Base-by-base conservation (phyloP, 352 stramenopile genomes). In the Thalassiosira exigua region DNA sequence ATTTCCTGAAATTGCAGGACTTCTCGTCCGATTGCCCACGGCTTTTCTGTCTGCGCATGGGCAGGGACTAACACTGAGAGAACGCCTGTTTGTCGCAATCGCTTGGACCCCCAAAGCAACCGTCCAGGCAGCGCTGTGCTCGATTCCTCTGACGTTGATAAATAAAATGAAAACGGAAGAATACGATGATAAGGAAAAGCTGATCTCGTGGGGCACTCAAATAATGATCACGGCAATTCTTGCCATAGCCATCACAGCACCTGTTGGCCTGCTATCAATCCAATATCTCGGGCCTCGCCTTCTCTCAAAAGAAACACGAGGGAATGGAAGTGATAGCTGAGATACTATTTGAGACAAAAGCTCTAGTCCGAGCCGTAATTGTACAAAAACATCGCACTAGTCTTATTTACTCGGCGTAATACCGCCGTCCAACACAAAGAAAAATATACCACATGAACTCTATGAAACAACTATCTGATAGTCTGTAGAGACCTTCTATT, bases 91-190 rank as follows among this genome's bases (percentile, higher is more conserved):
- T 60, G 42, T 87, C 29, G 46, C 67, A 0, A 32, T 89, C 12
- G 73, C 71, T 5, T 89, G 76, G 77, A 62, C 82, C 14, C 82
- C 82, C n/a, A 89, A 89, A 56, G 82, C 82, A 32, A 89, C 82
- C 17, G 82, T 89, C 17, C 82, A 89, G 46, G 82, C 82, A 33
- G 82, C 82, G n/a, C 36, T 89, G 21, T 85, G 79, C 14, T 32
- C 65, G 4, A 17, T 86, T 0, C 57, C 79, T 5, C 57, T 89
- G 4, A 58, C 80, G 36, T 48, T 80, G 4, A 69, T 59, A 22
- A 36, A 79, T 14, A 42, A n/a, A 14, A 33, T 62, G n/a, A 21
- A 69, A 42, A 27, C 22, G 9, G 30, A 71, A 24, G 53, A 78
- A n/a, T n/a, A n/a, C n/a, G n/a, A n/a, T n/a, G n/a, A n/a, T n/a